Base-by-base conservation (phyloP, 2,329 filamentous ascomycete species). In the Teratosphaeria gauchensis region DNA sequence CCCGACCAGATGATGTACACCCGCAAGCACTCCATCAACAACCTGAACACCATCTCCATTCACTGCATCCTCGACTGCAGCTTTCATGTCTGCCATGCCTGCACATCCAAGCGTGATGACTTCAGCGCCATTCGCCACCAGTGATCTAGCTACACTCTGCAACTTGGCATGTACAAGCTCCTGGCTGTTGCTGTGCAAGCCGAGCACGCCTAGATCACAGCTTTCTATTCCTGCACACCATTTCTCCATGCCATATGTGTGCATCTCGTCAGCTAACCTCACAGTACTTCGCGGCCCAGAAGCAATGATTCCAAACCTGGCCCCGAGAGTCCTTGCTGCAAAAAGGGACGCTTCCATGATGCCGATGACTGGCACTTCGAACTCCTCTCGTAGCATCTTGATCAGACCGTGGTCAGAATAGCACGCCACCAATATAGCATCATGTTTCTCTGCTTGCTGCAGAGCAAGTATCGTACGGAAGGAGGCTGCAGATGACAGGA, bases 261-360 rank as follows among this genome's bases (percentile, higher is more conserved):
- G 65, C 14, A 79, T 72, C 2, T 71, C 65, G 52, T 77, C 75
- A 35, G 71, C 68, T 56, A 77, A 72, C 65, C 71, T 73, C 57
- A 77, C 72, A 46, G 71, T 73, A 24, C 72, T 75, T 21, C 77
- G 64, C 19, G 69, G 62, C 2, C 69, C 71, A 0, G 76, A 78
- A 0, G 75, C 76, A 3, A 78, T 68, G 21, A 80, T 71, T 0
- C 78, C 78, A 51, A 80, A 76, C 2, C 72, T 66, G 5, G 74
- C 72, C 1, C 80, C 80, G 1, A 82, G 71, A 58, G 79, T 81
- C 7, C 78, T 67, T 5, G 78, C 75, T 5, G 77, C 72, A 62
- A 83, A 81, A 2, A 81, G 69, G 3, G 68, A 73, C 0, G 78
- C 77, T 65, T 81, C 78, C 77, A 81, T 80, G 58, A 81, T 80